Conservation (phyloP, 805 yeast genomes). For the Sungouiella blattae region DNA sequence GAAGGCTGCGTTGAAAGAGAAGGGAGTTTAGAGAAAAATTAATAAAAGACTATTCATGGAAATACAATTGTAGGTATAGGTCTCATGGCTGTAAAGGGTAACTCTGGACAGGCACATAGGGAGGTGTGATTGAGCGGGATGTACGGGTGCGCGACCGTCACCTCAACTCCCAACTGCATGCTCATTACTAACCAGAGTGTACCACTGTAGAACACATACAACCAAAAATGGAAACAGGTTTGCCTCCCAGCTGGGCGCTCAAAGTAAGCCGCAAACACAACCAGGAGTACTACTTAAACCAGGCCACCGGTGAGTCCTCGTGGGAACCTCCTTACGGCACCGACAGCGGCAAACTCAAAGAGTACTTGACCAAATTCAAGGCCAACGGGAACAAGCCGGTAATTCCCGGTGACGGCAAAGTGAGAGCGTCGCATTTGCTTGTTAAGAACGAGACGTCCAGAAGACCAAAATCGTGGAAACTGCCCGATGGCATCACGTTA, state of each 20-base stretch:
- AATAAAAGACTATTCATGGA: too few species aligned
- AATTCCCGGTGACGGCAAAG: slow-evolving; percentile 46
- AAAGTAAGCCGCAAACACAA: slow-evolving; percentile 74
- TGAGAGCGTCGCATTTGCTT: slow-evolving; percentile 77
- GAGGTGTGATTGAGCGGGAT: too few species aligned
- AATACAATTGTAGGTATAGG: too few species aligned
- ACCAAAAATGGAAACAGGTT: slow-evolving; percentile 66
- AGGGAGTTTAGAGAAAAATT: slow-evolving; percentile 21
- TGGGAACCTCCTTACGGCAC: slow-evolving; percentile 94
- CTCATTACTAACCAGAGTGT: too few species aligned
- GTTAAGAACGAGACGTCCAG: slow-evolving; percentile 81
- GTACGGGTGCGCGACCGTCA: too few species aligned
- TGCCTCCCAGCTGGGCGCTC: slow-evolving; percentile 84
- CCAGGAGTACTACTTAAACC: slow-evolving; percentile 79
- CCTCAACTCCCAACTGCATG: too few species aligned
- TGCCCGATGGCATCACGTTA: slow-evolving; percentile 64
- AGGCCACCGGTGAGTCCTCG: slow-evolving; percentile 63
- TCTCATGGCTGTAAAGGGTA: too few species aligned
- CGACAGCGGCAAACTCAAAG: slow-evolving; percentile 54
- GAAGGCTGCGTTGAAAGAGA: slow-evolving; percentile 53
- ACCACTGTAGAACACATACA: too few species aligned
- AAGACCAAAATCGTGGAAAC: slow-evolving; percentile 90
- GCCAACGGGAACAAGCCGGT: slow-evolving; percentile 28
- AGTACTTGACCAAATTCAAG: slow-evolving; percentile 47
- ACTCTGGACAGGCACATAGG: too few species aligned